Evolutionary conservation across 108 stramenopile genomes (phyloP), one percentile per base, ranked within the genome.

Genomic region (Epithemia pelagica): DNA sequence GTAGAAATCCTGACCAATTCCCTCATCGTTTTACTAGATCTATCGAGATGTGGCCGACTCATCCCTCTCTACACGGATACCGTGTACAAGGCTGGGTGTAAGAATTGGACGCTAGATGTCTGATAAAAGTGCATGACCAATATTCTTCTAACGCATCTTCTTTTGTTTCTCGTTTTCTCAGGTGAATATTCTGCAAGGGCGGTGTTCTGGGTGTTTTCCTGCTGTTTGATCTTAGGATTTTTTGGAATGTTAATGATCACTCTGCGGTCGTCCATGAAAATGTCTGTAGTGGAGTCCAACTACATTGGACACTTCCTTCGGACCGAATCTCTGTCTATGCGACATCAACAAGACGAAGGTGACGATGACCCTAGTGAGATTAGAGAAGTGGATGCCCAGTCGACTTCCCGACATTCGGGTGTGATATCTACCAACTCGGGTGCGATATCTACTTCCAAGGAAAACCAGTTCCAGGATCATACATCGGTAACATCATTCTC

Each of bases 231-330:
- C 3, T 22, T 71, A n/a, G 64, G 37, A 7, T 54, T 71, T 27
- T 30, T 57, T 7, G 58, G 71, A 15, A 58, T 65, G 55, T 21
- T 64, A 20, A 71, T 71, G 71, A 32, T 71, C 10, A 71, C 56
- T 54, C 37, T 71, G 20, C 71, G 71, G 51, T 59, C 67, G 29
- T 37, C 65, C 30, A 46, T 46, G 37, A 46, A 46, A 46, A 5
- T 46, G 37, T 46, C 37, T 10, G 37, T 46, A 15, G 37, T 10
- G 37, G 37, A 46, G 5, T 15, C 37, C 10, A 46, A 46, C 37
- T 46, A 46, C 15, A 15, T 46, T 46, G 37, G 37, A 10, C 37
- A 46, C 37, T 46, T 46, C 15, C 15, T 46, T 5, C 37, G 15
- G 15, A 46, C 37, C 37, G 37, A 46, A 46, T 46, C 37, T 5